Base-by-base conservation (phyloP, 306 rosid species). In the Cicer yamashitae region DNA sequence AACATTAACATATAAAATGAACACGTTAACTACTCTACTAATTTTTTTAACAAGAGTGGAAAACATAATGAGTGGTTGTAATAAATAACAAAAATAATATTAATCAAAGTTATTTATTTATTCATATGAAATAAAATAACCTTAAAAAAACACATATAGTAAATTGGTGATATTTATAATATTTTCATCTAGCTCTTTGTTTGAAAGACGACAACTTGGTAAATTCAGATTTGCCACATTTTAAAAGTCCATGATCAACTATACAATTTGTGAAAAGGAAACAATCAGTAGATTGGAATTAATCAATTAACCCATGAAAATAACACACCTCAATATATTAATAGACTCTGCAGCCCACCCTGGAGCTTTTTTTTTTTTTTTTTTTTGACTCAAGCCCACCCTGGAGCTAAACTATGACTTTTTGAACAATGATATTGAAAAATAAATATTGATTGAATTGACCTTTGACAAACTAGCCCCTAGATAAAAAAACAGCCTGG, bases 401-500 rank as follows among this genome's bases (percentile, higher is more conserved):
- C 20, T 40, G 15, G 43, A 50, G 15, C 11, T 40, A 17, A 9
- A 46, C 13, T 70, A 56, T 53, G 69, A 59, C 45, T 30, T 3
- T 43, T 3, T 43, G 69, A 15, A 59, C 8, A 34, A 46, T 30
- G 38, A 45, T 14, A 18, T 8, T 11, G 5, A 3, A 15, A 71
- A 68, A 48, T 38, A 52, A 15, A 10, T 37, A 37, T 15, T 37
- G 38, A 51, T 17, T 18, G 40, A 7, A 20, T 13, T 30, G n/a
- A 48, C 6, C 8, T 40, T 70, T 70, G 54, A 15, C 44, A 72
- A 13, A 8, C 37, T 50, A 69, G 15, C 74, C 10, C 41, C 47
- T 13, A 37, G 34, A n/a, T 69, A 6, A 6, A 13, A 13, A 18
- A 57, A 43, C 7, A 56, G 43, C 43, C n/a, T 18, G 43, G 9